These are phyloP conservation scores for Panicum miliaceum DNA, from an alignment of 176 grass and related monocot genomes.

Conservation along the genomic window DNA sequence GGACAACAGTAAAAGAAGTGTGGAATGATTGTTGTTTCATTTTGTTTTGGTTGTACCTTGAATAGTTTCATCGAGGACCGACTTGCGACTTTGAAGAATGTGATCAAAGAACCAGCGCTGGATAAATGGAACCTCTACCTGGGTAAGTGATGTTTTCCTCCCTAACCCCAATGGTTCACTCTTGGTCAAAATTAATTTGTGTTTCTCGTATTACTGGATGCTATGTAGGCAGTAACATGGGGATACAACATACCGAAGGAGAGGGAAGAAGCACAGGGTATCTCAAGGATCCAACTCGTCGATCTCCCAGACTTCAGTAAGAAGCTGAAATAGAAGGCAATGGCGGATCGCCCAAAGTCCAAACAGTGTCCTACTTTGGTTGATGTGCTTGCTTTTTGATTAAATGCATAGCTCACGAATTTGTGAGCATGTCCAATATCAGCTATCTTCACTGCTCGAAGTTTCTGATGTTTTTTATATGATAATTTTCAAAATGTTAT, in stretches of 20 bases:
- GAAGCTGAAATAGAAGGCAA: slow-evolving; percentile 62
- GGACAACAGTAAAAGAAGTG: not conserved
- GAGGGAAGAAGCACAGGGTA: slow-evolving; percentile 62
- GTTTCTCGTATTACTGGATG: not conserved
- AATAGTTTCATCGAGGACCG: slow-evolving; percentile 84
- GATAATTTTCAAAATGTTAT: not conserved
- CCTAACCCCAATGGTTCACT: not conserved
- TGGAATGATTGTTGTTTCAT: not conserved
- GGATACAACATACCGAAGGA: slow-evolving; percentile 86
- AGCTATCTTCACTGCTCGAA: not conserved
- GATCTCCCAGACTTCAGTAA: slow-evolving; percentile 78
- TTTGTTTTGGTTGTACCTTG: slow-evolving; percentile 20
- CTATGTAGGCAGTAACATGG: slow-evolving; percentile 66
- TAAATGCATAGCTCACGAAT: not conserved
- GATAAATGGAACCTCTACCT: slow-evolving; percentile 86
- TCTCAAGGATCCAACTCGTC: slow-evolving; percentile 69
- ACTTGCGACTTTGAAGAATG: slow-evolving; percentile 80
- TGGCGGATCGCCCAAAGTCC: not conserved
- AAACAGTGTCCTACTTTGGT: not conserved
- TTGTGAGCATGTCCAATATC: not conserved
- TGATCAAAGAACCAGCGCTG: slow-evolving; percentile 83
- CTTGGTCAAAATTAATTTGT: not conserved
- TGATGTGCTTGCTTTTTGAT: not conserved
- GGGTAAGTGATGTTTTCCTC: slow-evolving; percentile 45
- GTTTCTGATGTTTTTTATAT: not conserved